These are phyloP conservation scores for Cenchrus fungigraminus DNA, from an alignment of 176 grass and related monocot genomes.

Conservation along the genomic window DNA sequence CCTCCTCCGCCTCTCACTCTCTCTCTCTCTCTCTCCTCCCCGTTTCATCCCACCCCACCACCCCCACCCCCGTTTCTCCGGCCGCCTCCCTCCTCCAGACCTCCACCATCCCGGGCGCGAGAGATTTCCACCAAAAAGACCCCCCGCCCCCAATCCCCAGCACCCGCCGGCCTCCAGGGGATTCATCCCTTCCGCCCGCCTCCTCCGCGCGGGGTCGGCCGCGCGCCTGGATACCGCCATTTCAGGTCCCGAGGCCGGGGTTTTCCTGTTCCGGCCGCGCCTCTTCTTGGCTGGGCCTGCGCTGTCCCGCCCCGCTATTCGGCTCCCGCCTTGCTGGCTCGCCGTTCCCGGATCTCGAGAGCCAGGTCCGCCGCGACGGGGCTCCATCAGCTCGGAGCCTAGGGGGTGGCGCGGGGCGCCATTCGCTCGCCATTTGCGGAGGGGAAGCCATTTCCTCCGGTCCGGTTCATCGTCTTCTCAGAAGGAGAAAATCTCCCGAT, in stretches of 20 bases:
- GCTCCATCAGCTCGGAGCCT: constrained; percentile 22
- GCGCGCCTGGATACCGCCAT: constrained; percentile 28
- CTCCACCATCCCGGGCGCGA: not conserved
- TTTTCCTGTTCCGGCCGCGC: constrained; percentile 2
- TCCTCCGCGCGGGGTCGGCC: not conserved
- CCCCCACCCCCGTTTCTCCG: not conserved
- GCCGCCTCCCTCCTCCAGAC: not conserved
- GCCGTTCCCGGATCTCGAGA: constrained; percentile 39
- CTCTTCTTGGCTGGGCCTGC: constrained; percentile 9
- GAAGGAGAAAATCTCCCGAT: not conserved
- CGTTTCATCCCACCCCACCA: not conserved
- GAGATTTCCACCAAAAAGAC: constrained; percentile 9
- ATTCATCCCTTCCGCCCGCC: not conserved
- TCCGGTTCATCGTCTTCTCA: not conserved
- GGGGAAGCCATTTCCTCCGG: not conserved
- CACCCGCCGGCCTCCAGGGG: too few species aligned
- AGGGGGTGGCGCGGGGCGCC: constrained; percentile 22
- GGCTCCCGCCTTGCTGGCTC: not conserved
- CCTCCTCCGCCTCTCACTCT: not conserved
- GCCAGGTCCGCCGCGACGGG: constrained; percentile 25
- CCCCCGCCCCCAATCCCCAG: not conserved
- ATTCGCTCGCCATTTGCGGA: constrained; percentile 41
- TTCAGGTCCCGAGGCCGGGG: constrained; percentile 8
- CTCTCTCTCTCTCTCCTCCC: not conserved
- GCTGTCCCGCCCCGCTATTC: not conserved